Conservation (phyloP, 768 basidiomycete species). For the Suillus subluteus region DNA sequence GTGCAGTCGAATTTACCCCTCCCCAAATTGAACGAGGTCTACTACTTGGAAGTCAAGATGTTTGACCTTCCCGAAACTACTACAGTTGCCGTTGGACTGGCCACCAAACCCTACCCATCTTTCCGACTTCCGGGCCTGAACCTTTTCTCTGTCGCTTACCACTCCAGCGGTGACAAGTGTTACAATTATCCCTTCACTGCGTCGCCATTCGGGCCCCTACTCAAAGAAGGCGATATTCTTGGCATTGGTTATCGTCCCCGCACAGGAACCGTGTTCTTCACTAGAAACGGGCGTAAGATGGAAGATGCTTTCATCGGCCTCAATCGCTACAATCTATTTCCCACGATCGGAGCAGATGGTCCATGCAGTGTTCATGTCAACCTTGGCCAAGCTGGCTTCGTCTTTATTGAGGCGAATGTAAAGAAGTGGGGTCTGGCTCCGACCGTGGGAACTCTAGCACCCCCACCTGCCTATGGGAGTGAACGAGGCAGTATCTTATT, state of each 20-base stretch:
- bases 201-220: constrained; percentile 74
- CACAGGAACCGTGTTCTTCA: constrained; percentile 98
- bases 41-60: constrained; percentile 99
- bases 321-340: constrained; percentile 92
- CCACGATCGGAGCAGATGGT: constrained; percentile 94
- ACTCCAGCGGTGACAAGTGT: constrained; percentile 95
- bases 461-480: constrained; percentile 97
- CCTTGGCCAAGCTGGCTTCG: constrained; percentile 96
- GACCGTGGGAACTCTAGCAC: constrained; percentile 94
- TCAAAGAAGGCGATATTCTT: constrained; percentile 95
- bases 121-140: constrained; percentile 90
- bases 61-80: constrained; percentile 92
- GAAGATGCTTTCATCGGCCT: constrained; percentile 95
- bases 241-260: constrained; percentile 96
- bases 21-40: constrained; percentile 97
- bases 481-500: constrained; percentile 95
- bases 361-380: constrained; percentile 98
- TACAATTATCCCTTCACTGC: constrained; percentile 96
- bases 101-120: constrained; percentile 95
- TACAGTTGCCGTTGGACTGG: constrained; percentile 88
- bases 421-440: constrained; percentile 99
- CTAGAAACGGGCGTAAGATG: constrained; percentile 94
- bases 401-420: constrained; percentile 99
- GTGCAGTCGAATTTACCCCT: constrained; percentile 97
- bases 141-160: constrained; percentile 91